Base-by-base conservation (phyloP, 1,139 yeast species). In the Chernovozyma sophiae-reginae region DNA sequence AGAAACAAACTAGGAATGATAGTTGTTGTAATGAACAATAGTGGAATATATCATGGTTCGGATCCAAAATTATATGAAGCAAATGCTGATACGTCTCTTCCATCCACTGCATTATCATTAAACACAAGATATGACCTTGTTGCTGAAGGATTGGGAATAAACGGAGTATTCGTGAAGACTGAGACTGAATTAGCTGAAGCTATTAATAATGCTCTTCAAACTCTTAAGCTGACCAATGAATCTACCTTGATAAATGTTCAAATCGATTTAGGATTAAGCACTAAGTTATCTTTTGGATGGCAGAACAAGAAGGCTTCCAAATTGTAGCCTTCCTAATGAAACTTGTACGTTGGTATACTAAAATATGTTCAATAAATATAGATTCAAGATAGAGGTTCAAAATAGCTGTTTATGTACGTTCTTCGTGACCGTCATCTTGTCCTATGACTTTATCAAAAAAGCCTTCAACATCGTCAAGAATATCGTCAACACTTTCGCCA, bases 11-110 rank as follows among this genome's bases (percentile, higher is more conserved):
- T 79, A 26, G 81, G 81, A 2, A 55, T 79, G 44, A 55, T 79
- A 10, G 59, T 80, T n/a, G 62, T 75, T 20, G 77, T 80, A 17
- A 77, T 80, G 81, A 80, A 80, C 56, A 80, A 80, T 51, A 72
- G 81, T 28, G 86, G 86, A 1, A 77, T 80, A 1, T 80, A 80
- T 50, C 82, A 78, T 43, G 86, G 86, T 1, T 63, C 68, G 5
- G 68, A 62, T 30, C 65, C 68, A 3, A 43, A 52, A 1, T 55
- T 53, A 3, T 42, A 46, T 10, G 44, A 45, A 3, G 41, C 44
- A 2, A 51, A 49, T 0, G 43, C 48, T 8, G 45, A 46, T 13
- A 28, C 18, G 2, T 59, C 58, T 1, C 51, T 73, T 22, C 82
- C 82, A 0, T 64, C 84, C 0, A 80, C 85, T 1, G 81, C 82